Evolutionary conservation across 2,329 filamentous ascomycete species (phyloP), one percentile per base, ranked within the genome.

Genomic region (Penicillium griseofulvum): DNA sequence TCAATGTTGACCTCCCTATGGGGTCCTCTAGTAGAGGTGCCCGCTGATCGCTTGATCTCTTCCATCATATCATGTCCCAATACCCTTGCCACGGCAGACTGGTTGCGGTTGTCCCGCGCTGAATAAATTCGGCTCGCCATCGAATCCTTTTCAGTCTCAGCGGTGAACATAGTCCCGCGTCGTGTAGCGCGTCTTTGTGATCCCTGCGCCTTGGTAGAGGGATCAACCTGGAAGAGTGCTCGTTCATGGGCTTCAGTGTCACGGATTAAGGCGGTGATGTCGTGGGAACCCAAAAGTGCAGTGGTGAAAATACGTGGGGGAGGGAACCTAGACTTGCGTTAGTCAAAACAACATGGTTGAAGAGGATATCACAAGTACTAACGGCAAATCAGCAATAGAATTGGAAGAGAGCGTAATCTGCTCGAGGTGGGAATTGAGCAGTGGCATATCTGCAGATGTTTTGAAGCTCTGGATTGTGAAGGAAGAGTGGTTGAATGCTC

Each of bases 191-290:
- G 80, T 71, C 65, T 76, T 65, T 66, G 82, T 59, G 71, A 78
- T 53, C 80, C 72, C 69, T 78, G 59, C 68, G 74, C 48, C 4
- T 81, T 80, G 5, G 77, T 81, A 0, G 89, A 84, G 0, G 89
- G 86, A 1, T 93, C 91, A 0, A 96, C 87, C 36, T 93, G 95
- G 78, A 97, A 99, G 17, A 99, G 85, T 7, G 93, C 93, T 67
- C 92, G 88, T 74, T 99, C 94, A 76, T 97, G 93, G 22, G 88
- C 78, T 74, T 99, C 94, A 4, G 93, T 97, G 72, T 99, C 94
- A 57, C 94, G 89, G 68, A 99, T 97, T 45, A 99, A 80, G 12
- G 90, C 85, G 4, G 94, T 97, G 65, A 99, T 97, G 73, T 99
- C 94, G 73, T 92, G 87, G 63, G 87, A 87, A 54, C 88, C 87